Evolutionary conservation across 163 green algal species (phyloP).

Genomic region (Chloromonas sp.): DNA sequence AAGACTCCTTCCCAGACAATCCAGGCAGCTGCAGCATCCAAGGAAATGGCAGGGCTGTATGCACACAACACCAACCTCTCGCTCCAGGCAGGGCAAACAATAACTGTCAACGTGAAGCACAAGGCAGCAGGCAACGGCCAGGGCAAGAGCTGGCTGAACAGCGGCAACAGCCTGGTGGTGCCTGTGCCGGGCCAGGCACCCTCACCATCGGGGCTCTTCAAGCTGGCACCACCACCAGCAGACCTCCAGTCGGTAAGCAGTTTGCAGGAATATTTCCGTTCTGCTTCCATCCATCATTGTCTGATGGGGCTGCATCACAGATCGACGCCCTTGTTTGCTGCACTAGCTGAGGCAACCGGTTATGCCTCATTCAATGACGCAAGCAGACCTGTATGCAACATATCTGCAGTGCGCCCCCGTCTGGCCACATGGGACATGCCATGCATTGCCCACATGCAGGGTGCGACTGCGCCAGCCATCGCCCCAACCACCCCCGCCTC

Average conservation of each 20-base stretch:
- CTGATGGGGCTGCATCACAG: background rate
- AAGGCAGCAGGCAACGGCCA: background rate
- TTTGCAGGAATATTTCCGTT: too few species aligned
- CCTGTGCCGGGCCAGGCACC: background rate
- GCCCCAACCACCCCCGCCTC: background rate
- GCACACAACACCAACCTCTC: background rate
- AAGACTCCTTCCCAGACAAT: background rate
- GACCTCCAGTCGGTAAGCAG: background rate
- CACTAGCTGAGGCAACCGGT: background rate
- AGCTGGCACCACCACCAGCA: background rate
- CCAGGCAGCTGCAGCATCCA: background rate
- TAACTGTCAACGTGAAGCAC: background rate
- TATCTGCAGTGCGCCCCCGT: too few species aligned
- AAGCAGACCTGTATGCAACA: too few species aligned
- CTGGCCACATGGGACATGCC: background rate
- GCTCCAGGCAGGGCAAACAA: background rate
- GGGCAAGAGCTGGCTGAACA: background rate
- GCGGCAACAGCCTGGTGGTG: background rate
- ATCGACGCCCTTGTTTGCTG: background rate
- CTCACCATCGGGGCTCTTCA: background rate
- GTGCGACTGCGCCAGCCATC: background rate
- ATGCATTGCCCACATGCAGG: too few species aligned
- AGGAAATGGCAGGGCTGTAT: background rate
- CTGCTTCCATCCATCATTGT: too few species aligned
- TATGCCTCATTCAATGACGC: too few species aligned